Evolutionary conservation across 176 grass and related monocot species (phyloP), one percentile per base, ranked within the genome.

Genomic region (Microstegium vimineum): DNA sequence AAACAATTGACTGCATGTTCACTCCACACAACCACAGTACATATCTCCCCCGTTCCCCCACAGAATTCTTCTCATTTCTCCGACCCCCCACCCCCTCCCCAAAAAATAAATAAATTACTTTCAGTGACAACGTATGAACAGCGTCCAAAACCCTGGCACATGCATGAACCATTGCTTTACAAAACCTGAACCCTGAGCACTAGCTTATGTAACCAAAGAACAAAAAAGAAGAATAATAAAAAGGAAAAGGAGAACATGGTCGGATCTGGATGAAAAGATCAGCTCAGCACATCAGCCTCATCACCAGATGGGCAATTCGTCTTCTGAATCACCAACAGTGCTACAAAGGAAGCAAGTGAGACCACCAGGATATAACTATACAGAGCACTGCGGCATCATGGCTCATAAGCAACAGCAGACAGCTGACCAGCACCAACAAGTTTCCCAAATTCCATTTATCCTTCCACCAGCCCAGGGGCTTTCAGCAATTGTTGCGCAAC

Each of bases 161-260:
- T 16, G 38, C 43, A 82, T 36, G 74, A 90, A 46, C 62, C 38
- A 40, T 34, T 82, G 75, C 38, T 90, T 83, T 90, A 90, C 84
- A 90, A 23, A 76, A 62, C 30, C 65, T 20, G 2, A 17, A 18
- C 43, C 43, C 56, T 59, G 22, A 68, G 52, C 74, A 69, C 60
- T 90, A 78, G 10, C 14, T 86, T 67, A 83, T 73, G 73, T 73
- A 26, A 78, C 68, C 49, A 86, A 84, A 69, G 23, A 75, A 80
- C 67, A 73, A 65, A 71, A 56, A 7, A 9, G 73, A 30, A 80
- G 2, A 57, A 31, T 1, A 2, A 2, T 1, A 2, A 2, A 2
- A 1, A 20, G 5, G 4, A 0, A 37, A n/a, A 45, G 12, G 5
- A 62, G 75, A 17, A 57, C 3, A 59, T 59, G 54, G n/a, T 59